phyloP scores from a whole-genome alignment of 2,329 filamentous ascomycete genomes.

The Colletotrichum viniferum region DNA sequence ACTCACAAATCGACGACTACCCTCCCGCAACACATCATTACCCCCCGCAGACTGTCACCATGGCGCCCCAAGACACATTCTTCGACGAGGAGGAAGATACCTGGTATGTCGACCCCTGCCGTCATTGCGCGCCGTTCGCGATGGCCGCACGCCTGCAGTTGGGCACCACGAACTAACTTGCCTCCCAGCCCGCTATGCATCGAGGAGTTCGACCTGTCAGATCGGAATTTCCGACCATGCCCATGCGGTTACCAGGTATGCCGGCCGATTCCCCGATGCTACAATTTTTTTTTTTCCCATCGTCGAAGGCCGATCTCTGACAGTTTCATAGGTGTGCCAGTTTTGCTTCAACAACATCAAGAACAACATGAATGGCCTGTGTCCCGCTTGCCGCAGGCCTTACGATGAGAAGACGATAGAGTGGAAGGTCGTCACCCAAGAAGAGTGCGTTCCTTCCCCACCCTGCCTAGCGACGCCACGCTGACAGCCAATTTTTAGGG shows the following conservation, averaged over 20 bases:
- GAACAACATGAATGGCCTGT: conserved; percentile 95
- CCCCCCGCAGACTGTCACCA: conserved; percentile 37
- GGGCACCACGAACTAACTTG: conserved; percentile 26
- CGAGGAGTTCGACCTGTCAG: conserved; percentile 97
- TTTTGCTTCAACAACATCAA: conserved; percentile 99
- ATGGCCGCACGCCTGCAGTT: background rate
- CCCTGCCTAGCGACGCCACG: background rate
- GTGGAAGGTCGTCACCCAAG: conserved; percentile 91
- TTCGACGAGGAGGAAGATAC: conserved; percentile 75
- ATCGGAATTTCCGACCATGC: conserved; percentile 96
- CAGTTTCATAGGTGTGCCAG: conserved; percentile 80
- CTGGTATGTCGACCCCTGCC: conserved; percentile 54
- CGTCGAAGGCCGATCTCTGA: background rate
- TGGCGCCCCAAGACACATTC: conserved; percentile 73
- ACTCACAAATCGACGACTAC: conserved; percentile 8
- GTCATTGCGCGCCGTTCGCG: background rate
- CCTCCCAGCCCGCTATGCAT: conserved; percentile 86
- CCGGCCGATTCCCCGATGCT: background rate
- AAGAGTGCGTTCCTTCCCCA: conserved; percentile 74
- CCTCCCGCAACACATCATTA: background rate
- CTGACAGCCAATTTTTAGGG: conserved; percentile 48
- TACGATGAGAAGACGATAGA: conserved; percentile 98
- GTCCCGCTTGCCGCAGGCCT: conserved; percentile 92
- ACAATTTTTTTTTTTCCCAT: background rate
- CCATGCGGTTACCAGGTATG: conserved; percentile 96